Evolutionary conservation across 2,329 filamentous ascomycete genomes (phyloP), one percentile per base, ranked within the genome.

Genomic region (Westerdykella ornata): DNA sequence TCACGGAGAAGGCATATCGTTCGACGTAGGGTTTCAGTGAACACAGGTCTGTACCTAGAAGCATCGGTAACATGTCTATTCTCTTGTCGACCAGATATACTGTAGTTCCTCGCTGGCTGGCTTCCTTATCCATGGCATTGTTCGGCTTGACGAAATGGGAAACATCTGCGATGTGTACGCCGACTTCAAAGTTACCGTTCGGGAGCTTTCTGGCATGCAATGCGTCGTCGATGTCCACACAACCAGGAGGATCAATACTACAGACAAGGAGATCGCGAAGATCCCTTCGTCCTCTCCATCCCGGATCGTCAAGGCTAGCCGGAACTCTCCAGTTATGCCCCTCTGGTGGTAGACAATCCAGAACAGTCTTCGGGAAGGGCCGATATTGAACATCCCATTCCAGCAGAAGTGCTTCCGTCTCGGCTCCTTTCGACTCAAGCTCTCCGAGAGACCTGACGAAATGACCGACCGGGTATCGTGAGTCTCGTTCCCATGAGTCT

Each of bases 71-170:
- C 94, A 98, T 98, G 72, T 98, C 94, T 57, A 98, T 98, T 56
- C 92, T 88, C 74, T 98, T 98, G 68, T 98, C 92, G 3, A 98
- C 92, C 13, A 98, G 74, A 63, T 98, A 98, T 19, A 98, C 92
- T 0, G 90, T 97, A 4, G 92, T 97, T 47, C 92, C 92, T 56
- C 92, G 84, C 59, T 94, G 80, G 60, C 88, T 92, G 3, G 92
- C 92, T 69, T 98, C 92, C 36, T 82, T 79, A 63, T 98, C 94
- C 92, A 98, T 98, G 40, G 92, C 84, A 59, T 90, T 98, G 65
- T 86, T 88, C 18, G 94, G 89, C 68, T 92, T 94, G 57, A 98
- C 92, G 61, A 98, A 98, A 68, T 98, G 85, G 8, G 92, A 97
- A n/a, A 98, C 92, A 66, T 98, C 92, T 19, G 92, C 94, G 66